Conservation (phyloP, 768 basidiomycete species). For the Chalciporus chontae region DNA sequence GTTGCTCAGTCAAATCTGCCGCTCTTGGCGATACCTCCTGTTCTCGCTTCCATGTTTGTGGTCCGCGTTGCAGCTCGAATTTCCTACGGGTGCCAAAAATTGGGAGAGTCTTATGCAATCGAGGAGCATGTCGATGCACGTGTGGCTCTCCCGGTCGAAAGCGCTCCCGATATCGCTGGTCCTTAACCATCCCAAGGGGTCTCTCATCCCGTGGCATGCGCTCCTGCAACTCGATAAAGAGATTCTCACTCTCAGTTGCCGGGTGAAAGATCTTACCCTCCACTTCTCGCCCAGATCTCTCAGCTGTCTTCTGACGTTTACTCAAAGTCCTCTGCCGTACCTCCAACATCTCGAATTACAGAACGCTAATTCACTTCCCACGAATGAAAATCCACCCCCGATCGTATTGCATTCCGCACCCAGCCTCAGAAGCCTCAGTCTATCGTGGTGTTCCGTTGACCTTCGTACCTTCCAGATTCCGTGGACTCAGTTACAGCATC, state of each 20-base stretch:
- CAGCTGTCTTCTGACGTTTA: slow-evolving; percentile 25
- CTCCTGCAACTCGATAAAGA: slow-evolving; percentile 31
- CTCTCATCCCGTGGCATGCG: slow-evolving; percentile 22
- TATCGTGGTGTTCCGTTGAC: slow-evolving; percentile 29
- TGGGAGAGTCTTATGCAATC: slow-evolving; percentile 28
- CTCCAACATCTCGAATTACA: slow-evolving; percentile 25
- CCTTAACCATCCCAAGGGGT: slow-evolving; percentile 21
- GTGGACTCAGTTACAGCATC: slow-evolving; percentile 26
- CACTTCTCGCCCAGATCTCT: slow-evolving; percentile 25
- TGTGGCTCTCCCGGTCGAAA: slow-evolving; percentile 30
- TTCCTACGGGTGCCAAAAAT: slow-evolving; percentile 16
- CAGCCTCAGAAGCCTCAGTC: slow-evolving; percentile 22
- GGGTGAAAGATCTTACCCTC: slow-evolving; percentile 18
- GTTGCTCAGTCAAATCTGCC: slow-evolving; percentile 29
- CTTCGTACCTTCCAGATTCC: slow-evolving; percentile 25
- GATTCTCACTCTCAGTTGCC: slow-evolving; percentile 22
- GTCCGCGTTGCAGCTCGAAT: slow-evolving; percentile 20
- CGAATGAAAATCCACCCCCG: slow-evolving; percentile 23
- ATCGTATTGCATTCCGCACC: slow-evolving; percentile 25
- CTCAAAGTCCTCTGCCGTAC: slow-evolving; percentile 21
- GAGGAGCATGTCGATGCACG: slow-evolving; percentile 25
- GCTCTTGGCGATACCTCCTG: slow-evolving; percentile 29
- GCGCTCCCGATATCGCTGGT: slow-evolving; percentile 25
- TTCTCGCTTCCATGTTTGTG: slow-evolving; percentile 28
- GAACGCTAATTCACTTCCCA: slow-evolving; percentile 24